Evolutionary conservation across 768 basidiomycete genomes (phyloP), one percentile per base, ranked within the genome.

Genomic region (Saitozyma sp.): DNA sequence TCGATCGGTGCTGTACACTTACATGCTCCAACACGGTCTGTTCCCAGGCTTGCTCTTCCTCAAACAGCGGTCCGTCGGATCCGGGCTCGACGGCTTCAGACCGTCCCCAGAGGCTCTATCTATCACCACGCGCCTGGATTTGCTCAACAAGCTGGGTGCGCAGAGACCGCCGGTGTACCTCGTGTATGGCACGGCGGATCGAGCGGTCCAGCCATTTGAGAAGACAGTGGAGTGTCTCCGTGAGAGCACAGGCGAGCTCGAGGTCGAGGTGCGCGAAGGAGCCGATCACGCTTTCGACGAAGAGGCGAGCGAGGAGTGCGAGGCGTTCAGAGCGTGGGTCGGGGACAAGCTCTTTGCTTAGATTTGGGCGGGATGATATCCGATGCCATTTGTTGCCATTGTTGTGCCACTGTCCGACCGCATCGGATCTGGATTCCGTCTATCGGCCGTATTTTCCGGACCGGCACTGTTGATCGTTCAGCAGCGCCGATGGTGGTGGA

Each of bases 21-120:
- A 76, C 62, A 76, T 76, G 75, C 62, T 76, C 6, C 75, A 76
- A 60, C 75, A 76, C 53, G 66, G 43, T 19, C 58, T 76, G 14
- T 73, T 74, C 65, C 72, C 75, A 41, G 64, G 61, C 6, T 53
- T 76, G 9, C 54, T 76, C n/a, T 74, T 76, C 61, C 53, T 65
- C 19, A 66, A 50, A 9, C 74, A 73, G 56, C 61, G 65, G 38
- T 69, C 70, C 2, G 51, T 70, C 40, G 70, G 72, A 14, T 59
- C 60, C 10, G 72, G 72, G 0, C 48, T 69, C 7, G 72, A 76
- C 41, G 61, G 61, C 8, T 74, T 71, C 56, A 49, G 72, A 42
- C 75, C 75, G 11, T 53, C 64, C 2, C 72, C 72, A 1, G 50
- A 58, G 54, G 49, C 60, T 3, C 65, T 74, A 7, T 72, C 70